Evolutionary conservation across 768 basidiomycete genomes (phyloP), one percentile per base, ranked within the genome.

Genomic region (Chalciporus pseudorubinellus): DNA sequence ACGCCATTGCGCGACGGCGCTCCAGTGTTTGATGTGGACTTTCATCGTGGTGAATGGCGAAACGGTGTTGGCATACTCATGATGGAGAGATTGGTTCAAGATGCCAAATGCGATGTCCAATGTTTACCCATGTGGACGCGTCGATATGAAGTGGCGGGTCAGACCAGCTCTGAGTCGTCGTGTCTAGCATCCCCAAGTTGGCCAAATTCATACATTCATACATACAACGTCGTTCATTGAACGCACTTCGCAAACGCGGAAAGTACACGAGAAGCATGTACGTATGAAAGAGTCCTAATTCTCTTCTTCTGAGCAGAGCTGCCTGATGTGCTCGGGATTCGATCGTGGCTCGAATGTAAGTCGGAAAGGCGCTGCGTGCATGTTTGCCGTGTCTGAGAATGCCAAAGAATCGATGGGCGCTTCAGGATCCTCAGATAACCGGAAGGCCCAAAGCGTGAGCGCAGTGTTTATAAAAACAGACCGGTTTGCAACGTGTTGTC

Each of bases 1-100:
- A 28, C 84, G 79, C 92, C 92, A 95, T 62, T 87, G 83, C 0
- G 92, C 93, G 36, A 95, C 87, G 3, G 89, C 88, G 68, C 90
- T 84, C 87, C 89, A 93, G 59, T 82, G 80, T 65, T 92, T 93
- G 56, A 95, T 75, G 34, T 72, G 82, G 18, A 94, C 83, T 66
- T 87, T 93, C 92, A 94, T 92, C 42, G 41, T 38, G 26, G 24
- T 62, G 22, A 34, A 21, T 16, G 9, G 9, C n/a, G 29, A 36
- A 14, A 46, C 13, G 8, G 34, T 36, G 31, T 20, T 46, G 45
- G 33, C 38, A 39, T 44, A 8, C 16, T n/a, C 34, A 36, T 36
- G 34, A 6, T 8, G 34, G n/a, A n/a, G 6, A 40, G n/a, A 19
- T 39, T 46, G 39, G 28, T n/a, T n/a, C 39, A 11, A 4, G 14